Evolutionary conservation across 1,139 yeast genomes (phyloP).

Genomic region (Arxiozyma heterogenica): DNA sequence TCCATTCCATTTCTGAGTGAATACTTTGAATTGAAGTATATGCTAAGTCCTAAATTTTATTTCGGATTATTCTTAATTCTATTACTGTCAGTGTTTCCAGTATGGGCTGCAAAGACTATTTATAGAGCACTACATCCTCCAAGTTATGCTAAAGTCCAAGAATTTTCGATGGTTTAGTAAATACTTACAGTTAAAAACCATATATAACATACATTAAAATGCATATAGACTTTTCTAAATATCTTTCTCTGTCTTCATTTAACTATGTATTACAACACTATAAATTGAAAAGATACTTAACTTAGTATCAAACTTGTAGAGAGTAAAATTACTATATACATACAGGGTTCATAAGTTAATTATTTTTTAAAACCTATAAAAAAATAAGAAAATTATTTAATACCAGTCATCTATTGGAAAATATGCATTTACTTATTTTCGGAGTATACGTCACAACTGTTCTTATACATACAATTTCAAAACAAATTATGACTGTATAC

Average conservation of each 20-base stretch:
- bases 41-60: constrained; percentile 48
- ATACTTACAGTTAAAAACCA: neutral
- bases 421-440: too few species aligned
- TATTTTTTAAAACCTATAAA: too few species aligned
- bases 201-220: neutral
- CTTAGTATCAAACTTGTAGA: too few species aligned
- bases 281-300: neutral
- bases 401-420: too few species aligned
- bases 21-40: constrained; percentile 66
- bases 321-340: too few species aligned
- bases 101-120: constrained; percentile 73
- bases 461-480: neutral
- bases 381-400: too few species aligned
- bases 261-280: neutral
- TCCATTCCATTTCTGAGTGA: constrained; percentile 79
- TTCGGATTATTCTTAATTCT: constrained; percentile 66
- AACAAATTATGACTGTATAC: neutral
- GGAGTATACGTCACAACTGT: neutral
- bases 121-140: constrained; percentile 81
- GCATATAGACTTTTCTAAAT: too few species aligned
- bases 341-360: neutral
- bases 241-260: too few species aligned
- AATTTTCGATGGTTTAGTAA: constrained; percentile 24
- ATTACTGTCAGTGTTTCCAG: constrained; percentile 71
- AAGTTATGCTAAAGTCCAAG: constrained; percentile 95